These are phyloP conservation scores for Hibiscus trionum DNA, from an alignment of 345 rosid genomes.

Conservation along the genomic window DNA sequence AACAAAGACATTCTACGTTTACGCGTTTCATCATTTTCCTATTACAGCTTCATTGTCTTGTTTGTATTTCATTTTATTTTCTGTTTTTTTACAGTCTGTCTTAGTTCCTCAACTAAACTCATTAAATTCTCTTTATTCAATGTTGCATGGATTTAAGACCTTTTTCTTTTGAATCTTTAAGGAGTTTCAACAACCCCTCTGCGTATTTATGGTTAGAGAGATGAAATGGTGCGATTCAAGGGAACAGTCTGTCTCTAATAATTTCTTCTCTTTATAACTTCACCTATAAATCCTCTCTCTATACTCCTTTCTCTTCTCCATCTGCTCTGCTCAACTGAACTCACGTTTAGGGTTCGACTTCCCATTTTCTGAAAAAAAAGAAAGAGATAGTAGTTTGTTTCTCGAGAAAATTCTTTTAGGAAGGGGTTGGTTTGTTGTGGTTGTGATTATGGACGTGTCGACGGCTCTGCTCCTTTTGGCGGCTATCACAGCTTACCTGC, in stretches of 20 bases:
- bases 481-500: not conserved
- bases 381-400: not conserved
- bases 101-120: not conserved
- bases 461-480: not conserved
- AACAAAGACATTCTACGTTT: not conserved
- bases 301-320: not conserved
- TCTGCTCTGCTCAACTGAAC: too few relatives aligned
- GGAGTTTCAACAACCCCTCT: not conserved
- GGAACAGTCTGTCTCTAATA: not conserved
- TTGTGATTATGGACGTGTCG: not conserved
- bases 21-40: not conserved
- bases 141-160: not conserved
- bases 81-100: not conserved
- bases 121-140: not conserved
- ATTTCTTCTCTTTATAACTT: slow-evolving; percentile 4
- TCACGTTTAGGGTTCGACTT: too few relatives aligned
- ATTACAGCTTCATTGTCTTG: not conserved
- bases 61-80: not conserved
- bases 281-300: slow-evolving; percentile 45
- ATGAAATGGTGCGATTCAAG: not conserved
- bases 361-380: too few relatives aligned
- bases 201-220: not conserved
- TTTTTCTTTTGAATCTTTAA: not conserved
- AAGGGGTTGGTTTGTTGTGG: not conserved
- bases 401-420: not conserved